phyloP scores from a whole-genome alignment of 2,329 filamentous ascomycete species.

The Laburnicola sp. region DNA sequence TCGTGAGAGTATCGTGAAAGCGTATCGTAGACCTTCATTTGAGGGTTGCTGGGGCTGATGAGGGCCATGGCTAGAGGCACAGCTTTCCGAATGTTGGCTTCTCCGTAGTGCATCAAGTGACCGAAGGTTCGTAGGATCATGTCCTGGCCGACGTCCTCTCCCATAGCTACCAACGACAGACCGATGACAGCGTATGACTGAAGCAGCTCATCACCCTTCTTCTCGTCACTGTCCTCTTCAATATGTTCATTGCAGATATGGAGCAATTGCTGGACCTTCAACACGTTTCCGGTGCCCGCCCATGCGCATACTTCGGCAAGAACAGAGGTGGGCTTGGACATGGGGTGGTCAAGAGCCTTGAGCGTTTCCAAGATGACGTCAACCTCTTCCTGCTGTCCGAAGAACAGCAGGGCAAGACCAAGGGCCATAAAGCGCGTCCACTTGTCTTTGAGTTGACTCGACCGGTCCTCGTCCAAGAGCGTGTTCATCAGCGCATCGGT shows the following conservation, averaged over 20 bases:
- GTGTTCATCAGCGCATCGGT: conserved; percentile 91
- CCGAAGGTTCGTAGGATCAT: conserved; percentile 98
- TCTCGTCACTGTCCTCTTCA: conserved; percentile 84
- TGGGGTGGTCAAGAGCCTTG: conserved; percentile 95
- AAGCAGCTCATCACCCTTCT: conserved; percentile 91
- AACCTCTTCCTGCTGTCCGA: conserved; percentile 97
- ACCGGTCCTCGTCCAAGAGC: conserved; percentile 88
- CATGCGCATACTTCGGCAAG: conserved; percentile 96
- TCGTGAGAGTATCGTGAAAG: conserved; percentile 97
- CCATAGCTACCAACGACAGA: conserved; percentile 93
- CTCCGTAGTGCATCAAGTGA: conserved; percentile 98
- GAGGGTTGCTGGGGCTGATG: conserved; percentile 94
- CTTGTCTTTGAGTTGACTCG: conserved; percentile 91
- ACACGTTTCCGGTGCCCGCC: conserved; percentile 93
- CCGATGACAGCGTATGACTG: conserved; percentile 96
- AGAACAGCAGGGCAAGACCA: conserved; percentile 89
- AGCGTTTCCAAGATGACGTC: conserved; percentile 95
- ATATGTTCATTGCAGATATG: conserved; percentile 98
- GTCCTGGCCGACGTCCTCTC: conserved; percentile 96
- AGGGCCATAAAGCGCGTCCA: conserved; percentile 97
- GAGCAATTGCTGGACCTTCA: conserved; percentile 95
- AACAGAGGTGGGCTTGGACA: conserved; percentile 93
- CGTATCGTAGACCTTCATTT: conserved; percentile 99
- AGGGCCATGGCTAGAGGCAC: conserved; percentile 96
- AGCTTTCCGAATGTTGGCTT: conserved; percentile 93